A percentile compares a stretch with the other conserved stretches of the same genome.
Conservation (phyloP, 805 yeast genomes). For the Lipomyces oligophaga region DNA sequence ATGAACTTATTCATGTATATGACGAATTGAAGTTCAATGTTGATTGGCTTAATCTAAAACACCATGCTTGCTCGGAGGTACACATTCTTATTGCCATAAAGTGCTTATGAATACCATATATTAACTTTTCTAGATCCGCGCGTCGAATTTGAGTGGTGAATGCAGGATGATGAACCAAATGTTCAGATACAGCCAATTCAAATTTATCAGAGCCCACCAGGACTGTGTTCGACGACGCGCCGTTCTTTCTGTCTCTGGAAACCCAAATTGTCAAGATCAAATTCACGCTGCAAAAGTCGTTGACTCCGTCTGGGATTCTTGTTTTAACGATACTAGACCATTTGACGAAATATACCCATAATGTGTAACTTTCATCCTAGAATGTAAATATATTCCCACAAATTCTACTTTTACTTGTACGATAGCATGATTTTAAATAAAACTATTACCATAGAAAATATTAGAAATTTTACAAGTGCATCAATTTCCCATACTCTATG, state of each 20-base stretch:
- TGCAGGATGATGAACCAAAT: constrained; percentile 88
- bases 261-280: constrained; percentile 72
- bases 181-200: constrained; percentile 47
- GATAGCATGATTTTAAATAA: too few relatives aligned
- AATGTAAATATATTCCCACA: constrained; percentile 3
- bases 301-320: constrained; percentile 84
- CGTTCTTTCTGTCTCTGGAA: constrained; percentile 72
- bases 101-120: not conserved
- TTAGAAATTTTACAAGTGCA: not conserved
- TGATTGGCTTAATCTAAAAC: constrained; percentile 77
- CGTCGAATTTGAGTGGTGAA: constrained; percentile 89
- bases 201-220: constrained; percentile 79
- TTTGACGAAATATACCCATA: constrained; percentile 80
- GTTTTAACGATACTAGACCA: constrained; percentile 93
- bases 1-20: constrained; percentile 89
- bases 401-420: too few relatives aligned
- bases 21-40: constrained; percentile 86
- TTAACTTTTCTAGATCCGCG: constrained; percentile 52
- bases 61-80: constrained; percentile 90
- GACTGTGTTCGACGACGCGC: constrained; percentile 89
- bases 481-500: too few relatives aligned
- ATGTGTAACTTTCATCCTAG: not conserved
- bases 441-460: not conserved
- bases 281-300: constrained; percentile 77
- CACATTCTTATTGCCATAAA: not conserved